Percentiles rank a stretch among this genome's conserved stretches.
Evolutionary conservation across 306 rosid genomes (phyloP).

Genomic region (Lathyrus oleraceus): DNA sequence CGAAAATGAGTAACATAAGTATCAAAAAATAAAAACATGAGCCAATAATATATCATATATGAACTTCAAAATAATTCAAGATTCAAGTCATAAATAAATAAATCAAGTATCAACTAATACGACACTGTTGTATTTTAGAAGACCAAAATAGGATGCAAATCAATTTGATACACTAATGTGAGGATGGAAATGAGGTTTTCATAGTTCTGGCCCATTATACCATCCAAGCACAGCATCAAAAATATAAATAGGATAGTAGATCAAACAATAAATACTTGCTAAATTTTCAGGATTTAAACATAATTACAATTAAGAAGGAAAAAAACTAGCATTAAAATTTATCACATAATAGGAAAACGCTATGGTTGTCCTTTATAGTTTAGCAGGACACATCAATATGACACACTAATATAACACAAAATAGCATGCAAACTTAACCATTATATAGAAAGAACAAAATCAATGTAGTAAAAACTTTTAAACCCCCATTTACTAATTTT

Average conservation of each 20-base stretch:
- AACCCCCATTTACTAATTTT: slow-evolving; percentile 13
- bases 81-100: neutral
- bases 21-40: neutral
- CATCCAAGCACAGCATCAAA: neutral
- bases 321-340: neutral
- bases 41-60: neutral
- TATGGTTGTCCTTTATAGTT: neutral
- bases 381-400: too few relatives aligned
- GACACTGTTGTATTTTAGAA: neutral
- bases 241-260: neutral
- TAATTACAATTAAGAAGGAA: neutral
- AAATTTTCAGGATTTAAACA: slow-evolving; percentile 12
- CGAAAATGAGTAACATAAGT: slow-evolving; percentile 3
- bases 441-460: slow-evolving; percentile 13
- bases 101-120: neutral
- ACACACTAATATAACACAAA: too few relatives aligned
- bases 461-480: slow-evolving; percentile 6
- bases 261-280: slow-evolving; percentile 21
- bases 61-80: neutral
- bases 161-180: neutral
- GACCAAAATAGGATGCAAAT: neutral
- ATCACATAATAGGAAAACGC: slow-evolving; percentile 4
- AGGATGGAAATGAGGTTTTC: too few relatives aligned
- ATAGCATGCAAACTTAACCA: neutral
- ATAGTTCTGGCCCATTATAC: too few relatives aligned